phyloP scores from a whole-genome alignment of 495 filamentous ascomycete species.

The Cladorrhinum samala region DNA sequence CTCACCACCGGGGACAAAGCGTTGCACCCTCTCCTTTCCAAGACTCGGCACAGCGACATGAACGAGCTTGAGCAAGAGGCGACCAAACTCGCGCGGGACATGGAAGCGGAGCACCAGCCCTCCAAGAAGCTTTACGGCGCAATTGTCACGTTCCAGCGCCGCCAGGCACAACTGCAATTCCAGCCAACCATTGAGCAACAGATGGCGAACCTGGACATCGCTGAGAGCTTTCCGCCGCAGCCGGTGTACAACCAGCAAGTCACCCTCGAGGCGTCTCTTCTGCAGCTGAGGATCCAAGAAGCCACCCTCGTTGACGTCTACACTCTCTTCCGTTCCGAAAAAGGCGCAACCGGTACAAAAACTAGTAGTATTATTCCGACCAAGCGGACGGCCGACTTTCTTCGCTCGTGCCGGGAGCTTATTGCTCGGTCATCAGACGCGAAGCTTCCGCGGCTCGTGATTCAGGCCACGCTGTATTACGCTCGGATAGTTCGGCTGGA shows the following conservation, averaged over 20 bases:
- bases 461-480: slow-evolving; percentile 14
- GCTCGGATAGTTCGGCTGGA: slow-evolving; percentile 8
- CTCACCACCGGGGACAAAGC: too few relatives aligned
- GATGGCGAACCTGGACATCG: neutral
- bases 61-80: neutral
- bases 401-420: neutral
- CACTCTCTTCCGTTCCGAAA: neutral
- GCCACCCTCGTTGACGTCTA: neutral
- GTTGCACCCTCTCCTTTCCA: too few relatives aligned
- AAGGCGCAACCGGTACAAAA: too few relatives aligned
- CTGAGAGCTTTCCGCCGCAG: neutral
- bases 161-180: neutral
- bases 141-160: slow-evolving; percentile 1
- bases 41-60: too few relatives aligned
- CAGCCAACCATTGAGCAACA: neutral
- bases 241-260: slow-evolving; percentile 12
- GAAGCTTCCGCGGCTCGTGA: slow-evolving; percentile 14
- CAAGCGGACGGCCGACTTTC: neutral
- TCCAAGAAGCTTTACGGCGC: slow-evolving; percentile 13
- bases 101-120: slow-evolving; percentile 12
- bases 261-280: slow-evolving; percentile 6
- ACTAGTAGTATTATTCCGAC: neutral
- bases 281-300: slow-evolving; percentile 3
- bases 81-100: neutral
- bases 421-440: slow-evolving; percentile 1